Evolutionary conservation across 441 rosid genomes (phyloP).

Genomic region (Mallotus japonicus): DNA sequence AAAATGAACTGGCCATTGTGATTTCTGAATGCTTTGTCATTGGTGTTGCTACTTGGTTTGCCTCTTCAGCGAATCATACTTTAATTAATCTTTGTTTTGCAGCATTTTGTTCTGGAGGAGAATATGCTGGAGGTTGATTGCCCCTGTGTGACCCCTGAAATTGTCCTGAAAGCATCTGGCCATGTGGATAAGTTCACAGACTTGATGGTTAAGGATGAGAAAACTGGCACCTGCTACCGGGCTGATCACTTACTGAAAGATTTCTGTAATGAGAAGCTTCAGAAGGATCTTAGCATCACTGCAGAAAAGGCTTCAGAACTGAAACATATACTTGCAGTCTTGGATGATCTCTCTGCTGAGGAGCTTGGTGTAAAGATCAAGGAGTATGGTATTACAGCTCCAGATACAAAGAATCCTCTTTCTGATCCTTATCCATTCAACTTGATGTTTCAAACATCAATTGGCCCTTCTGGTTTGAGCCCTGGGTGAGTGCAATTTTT

Average conservation of each 20-base stretch:
- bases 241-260: conserved; percentile 79
- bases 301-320: conserved; percentile 60
- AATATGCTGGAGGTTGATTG: conserved; percentile 75
- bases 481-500: conserved; percentile 45
- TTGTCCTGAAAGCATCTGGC: conserved; percentile 74
- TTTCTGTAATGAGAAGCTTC: conserved; percentile 65
- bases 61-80: neutral
- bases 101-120: conserved; percentile 83
- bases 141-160: conserved; percentile 74
- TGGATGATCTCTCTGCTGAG: conserved; percentile 71
- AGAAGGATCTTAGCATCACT: conserved; percentile 54
- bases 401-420: conserved; percentile 59
- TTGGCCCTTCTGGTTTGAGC: conserved; percentile 67
- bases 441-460: conserved; percentile 74
- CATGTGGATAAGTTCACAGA: conserved; percentile 78
- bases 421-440: conserved; percentile 70
- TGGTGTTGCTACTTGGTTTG: too few species aligned
- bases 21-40: neutral
- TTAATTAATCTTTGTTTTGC: conserved; percentile 7
- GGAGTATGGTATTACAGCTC: conserved; percentile 65
- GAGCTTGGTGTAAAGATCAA: conserved; percentile 73
- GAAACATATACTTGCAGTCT: conserved; percentile 52
- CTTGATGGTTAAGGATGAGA: conserved; percentile 77
- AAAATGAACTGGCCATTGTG: neutral
- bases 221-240: conserved; percentile 65